Evolutionary conservation across 2,329 filamentous ascomycete genomes (phyloP), one percentile per base, ranked within the genome.

Genomic region (Penicillium sp.): DNA sequence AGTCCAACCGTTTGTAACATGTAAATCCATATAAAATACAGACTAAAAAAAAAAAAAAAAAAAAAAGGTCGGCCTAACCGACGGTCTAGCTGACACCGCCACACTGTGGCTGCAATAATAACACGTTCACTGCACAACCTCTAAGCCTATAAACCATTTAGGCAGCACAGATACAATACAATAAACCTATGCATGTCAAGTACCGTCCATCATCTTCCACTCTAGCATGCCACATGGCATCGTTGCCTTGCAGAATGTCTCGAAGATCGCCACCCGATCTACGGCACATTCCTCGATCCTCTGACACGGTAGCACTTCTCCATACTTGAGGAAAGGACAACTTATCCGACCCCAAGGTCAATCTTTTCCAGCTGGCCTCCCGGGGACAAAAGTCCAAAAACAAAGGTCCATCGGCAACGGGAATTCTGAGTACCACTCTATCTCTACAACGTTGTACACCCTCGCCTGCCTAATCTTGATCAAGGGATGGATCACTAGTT

Each of bases 201-300:
- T 48, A 55, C 50, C 22, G 56, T 47, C 31, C 31, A 63, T 56
- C 60, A 56, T 56, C 43, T 35, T 46, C 44, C 56, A 50, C 34
- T n/a, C 20, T n/a, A 44, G 45, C 13, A 42, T 46, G 58, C 63
- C 63, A 66, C 63, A 66, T 66, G 63, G 63, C 60, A 51, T 56
- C 47, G 58, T 64, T 55, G 59, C 63, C 61, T 65, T 65, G 60
- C 63, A 64, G 63, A 63, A 64, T 64, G 61, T 63, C 48, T 65
- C 45, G 34, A 40, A 50, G 48, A 52, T 55, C 55, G 58, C 53
- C 50, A 53, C 55, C 49, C 44, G 55, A 62, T 62, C 61, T 55
- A 61, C 63, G 53, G 55, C 44, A 53, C 63, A 64, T 64, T 56
- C 56, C 50, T 40, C 51, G 39, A 49, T 44, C 52, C 13, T 55